Percentiles rank a stretch among this genome's conserved stretches.
Conservation (phyloP, 371 early-diverging fungal species). For the Rhizopus arrhizus region DNA sequence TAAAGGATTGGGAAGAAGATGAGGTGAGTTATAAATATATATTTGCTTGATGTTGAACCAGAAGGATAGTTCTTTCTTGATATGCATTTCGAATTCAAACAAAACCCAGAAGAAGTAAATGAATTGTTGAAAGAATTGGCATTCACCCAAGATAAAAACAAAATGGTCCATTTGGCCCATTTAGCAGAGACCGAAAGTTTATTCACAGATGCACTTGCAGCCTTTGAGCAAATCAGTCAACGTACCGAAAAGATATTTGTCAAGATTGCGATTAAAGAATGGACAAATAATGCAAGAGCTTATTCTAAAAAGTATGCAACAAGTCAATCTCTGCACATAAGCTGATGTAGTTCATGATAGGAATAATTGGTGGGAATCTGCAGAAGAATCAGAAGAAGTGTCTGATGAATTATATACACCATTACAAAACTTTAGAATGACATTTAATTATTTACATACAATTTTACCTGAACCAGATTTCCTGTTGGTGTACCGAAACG, state of each 20-base stretch:
- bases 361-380: conserved; percentile 38
- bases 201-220: conserved; percentile 30
- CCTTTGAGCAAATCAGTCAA: conserved; percentile 37
- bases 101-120: conserved; percentile 14
- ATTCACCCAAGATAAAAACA: conserved; percentile 23
- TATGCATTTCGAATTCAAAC: conserved; percentile 51
- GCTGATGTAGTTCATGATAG: conserved; percentile 6
- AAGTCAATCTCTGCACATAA: background rate
- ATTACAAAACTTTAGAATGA: conserved; percentile 51
- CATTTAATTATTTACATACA: conserved; percentile 48
- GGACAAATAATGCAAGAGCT: conserved; percentile 55
- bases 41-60: background rate
- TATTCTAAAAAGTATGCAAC: conserved; percentile 60
- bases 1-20: conserved; percentile 62
- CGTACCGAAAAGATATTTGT: conserved; percentile 58
- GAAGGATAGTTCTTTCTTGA: conserved; percentile 57
- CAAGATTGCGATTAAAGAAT: conserved; percentile 61
- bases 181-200: conserved; percentile 12
- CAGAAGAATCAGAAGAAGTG: conserved; percentile 36
- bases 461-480: conserved; percentile 55
- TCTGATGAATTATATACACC: conserved; percentile 67
- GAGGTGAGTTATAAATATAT: conserved; percentile 39
- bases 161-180: conserved; percentile 15
- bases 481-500: conserved; percentile 43
- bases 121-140: background rate